These are phyloP conservation scores for Schizochytrium sp. DNA, from an alignment of 108 stramenopile genomes.

Conservation along the genomic window DNA sequence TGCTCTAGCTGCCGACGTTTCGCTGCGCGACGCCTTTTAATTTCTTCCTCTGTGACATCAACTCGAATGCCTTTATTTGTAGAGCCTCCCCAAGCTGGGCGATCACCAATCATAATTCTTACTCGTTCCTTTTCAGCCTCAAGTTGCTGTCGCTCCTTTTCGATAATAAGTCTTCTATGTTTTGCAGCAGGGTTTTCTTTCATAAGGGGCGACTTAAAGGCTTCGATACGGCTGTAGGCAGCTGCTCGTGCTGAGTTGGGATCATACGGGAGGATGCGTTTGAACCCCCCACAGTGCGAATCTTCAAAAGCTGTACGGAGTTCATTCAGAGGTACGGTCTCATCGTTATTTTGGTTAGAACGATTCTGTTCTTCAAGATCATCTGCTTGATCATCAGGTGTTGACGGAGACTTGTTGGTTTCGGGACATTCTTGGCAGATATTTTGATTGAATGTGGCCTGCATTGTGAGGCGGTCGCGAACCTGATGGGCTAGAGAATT, in stretches of 20 bases:
- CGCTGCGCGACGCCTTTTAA: background rate
- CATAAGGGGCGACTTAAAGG: background rate
- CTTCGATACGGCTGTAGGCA: constrained; percentile 21
- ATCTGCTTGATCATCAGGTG: no score
- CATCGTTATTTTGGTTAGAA: background rate
- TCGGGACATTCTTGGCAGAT: background rate
- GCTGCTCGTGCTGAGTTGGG: background rate
- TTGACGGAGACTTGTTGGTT: background rate
- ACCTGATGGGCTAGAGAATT: no score
- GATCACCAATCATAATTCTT: constrained; percentile 4
- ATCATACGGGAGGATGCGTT: constrained; percentile 12
- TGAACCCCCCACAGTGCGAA: constrained; percentile 9
- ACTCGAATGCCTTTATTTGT: background rate
- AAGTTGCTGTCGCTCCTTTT: constrained; percentile 12
- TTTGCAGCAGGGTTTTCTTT: constrained; percentile 13
- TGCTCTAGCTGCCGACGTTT: constrained; percentile 21
- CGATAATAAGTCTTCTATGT: background rate
- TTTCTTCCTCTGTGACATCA: background rate
- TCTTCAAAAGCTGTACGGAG: constrained; percentile 38
- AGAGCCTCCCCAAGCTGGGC: constrained; percentile 6
- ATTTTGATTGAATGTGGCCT: no score
- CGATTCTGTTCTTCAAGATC: no score
- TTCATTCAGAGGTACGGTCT: background rate
- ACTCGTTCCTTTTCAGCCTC: background rate
- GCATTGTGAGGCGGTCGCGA: no score